These are phyloP conservation scores for Discostella pseudostelligera DNA, from an alignment of 108 stramenopile genomes.

Conservation along the genomic window DNA sequence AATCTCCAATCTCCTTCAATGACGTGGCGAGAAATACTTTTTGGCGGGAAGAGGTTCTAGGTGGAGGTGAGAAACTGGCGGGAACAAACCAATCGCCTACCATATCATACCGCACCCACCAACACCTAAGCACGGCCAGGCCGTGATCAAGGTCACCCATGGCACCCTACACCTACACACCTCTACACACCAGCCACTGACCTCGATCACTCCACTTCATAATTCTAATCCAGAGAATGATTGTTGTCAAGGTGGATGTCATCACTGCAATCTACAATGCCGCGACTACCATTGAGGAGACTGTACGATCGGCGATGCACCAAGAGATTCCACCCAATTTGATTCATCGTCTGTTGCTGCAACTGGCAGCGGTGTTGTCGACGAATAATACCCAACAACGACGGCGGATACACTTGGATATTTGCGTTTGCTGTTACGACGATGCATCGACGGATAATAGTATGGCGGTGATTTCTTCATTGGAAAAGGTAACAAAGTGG, in stretches of 20 bases:
- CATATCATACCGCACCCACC: too few relatives aligned
- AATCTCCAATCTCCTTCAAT: too few relatives aligned
- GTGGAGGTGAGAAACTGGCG: too few relatives aligned
- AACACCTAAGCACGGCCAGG: too few relatives aligned
- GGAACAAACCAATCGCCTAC: too few relatives aligned
- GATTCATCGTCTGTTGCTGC: constrained; percentile 24
- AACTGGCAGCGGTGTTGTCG: neutral
- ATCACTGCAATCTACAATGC: constrained; percentile 85
- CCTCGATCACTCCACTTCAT: too few relatives aligned
- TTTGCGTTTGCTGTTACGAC: constrained; percentile 77
- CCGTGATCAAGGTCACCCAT: too few relatives aligned
- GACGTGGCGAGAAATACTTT: too few relatives aligned
- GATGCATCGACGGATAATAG: constrained; percentile 80
- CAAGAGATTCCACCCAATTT: constrained; percentile 64
- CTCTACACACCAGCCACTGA: too few relatives aligned
- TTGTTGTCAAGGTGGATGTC: constrained; percentile 61
- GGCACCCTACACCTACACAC: too few relatives aligned
- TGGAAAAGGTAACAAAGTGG: constrained; percentile 13
- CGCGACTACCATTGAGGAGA: constrained; percentile 60
- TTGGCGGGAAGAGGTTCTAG: too few relatives aligned
- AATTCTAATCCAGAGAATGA: neutral
- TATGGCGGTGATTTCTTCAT: neutral
- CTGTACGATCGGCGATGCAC: constrained; percentile 65
- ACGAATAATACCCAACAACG: neutral
- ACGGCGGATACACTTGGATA: constrained; percentile 36